These are phyloP conservation scores for Gryganskiella cystojenkinii DNA, from an alignment of 192 early-diverging fungal genomes.

Conservation along the genomic window DNA sequence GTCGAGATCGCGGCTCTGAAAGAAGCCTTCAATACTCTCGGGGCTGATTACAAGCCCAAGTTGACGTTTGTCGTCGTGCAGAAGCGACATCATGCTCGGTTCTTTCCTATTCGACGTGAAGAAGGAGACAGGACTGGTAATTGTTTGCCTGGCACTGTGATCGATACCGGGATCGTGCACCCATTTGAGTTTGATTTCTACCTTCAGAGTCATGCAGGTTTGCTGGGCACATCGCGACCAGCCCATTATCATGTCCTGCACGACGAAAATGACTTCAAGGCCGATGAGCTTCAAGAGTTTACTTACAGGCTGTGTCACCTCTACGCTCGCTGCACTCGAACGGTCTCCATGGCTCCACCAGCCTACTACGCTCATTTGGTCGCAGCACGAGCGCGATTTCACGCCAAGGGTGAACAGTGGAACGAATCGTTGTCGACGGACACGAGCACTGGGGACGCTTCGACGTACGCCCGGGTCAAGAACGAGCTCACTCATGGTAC, in stretches of 20 bases:
- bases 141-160: slow-evolving; percentile 79
- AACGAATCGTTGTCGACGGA: neutral
- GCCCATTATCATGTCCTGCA: slow-evolving; percentile 89
- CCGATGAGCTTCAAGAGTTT: slow-evolving; percentile 82
- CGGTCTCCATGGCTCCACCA: slow-evolving; percentile 68
- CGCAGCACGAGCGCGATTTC: slow-evolving; percentile 86
- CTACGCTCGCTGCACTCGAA: slow-evolving; percentile 85
- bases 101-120: slow-evolving; percentile 71
- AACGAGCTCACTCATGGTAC: slow-evolving; percentile 10
- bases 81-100: slow-evolving; percentile 88
- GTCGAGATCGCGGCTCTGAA: slow-evolving; percentile 9
- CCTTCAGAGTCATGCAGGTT: slow-evolving; percentile 86
- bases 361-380: slow-evolving; percentile 97
- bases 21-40: slow-evolving; percentile 66
- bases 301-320: slow-evolving; percentile 90
- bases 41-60: slow-evolving; percentile 73
- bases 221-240: slow-evolving; percentile 92
- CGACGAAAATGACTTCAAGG: slow-evolving; percentile 82
- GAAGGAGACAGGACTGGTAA: slow-evolving; percentile 81
- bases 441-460: neutral
- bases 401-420: slow-evolving; percentile 69
- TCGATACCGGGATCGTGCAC: slow-evolving; percentile 76
- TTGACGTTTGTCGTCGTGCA: slow-evolving; percentile 85
- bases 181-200: slow-evolving; percentile 87
- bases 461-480: slow-evolving; percentile 2